Percentiles rank a stretch among this genome's conserved stretches.
Evolutionary conservation across 1,139 yeast species (phyloP).

Genomic region (Komagataea norvegica): DNA sequence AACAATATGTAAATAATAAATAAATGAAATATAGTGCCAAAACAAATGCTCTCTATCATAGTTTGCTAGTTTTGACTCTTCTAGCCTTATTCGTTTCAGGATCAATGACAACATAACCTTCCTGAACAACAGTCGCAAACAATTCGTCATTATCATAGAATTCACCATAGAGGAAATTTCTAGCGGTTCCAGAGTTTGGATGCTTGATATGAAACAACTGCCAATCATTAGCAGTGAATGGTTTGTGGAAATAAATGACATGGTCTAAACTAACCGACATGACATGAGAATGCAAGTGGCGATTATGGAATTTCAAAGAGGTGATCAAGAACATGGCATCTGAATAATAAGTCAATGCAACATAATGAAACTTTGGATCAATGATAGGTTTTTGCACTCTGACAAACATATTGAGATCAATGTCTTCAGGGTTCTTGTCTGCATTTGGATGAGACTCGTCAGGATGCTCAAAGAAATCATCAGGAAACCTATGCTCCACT

Average conservation of each 20-base stretch:
- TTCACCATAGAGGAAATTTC: slow-evolving; percentile 58
- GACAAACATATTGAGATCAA: slow-evolving; percentile 41
- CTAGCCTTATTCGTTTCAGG: slow-evolving; percentile 11
- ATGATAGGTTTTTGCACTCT: slow-evolving; percentile 29
- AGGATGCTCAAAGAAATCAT: slow-evolving; percentile 32
- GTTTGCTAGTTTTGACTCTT: slow-evolving; percentile 1
- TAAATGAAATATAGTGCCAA: neutral
- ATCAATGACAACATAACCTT: slow-evolving; percentile 43
- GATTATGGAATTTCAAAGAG: slow-evolving; percentile 39
- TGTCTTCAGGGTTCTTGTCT: slow-evolving; percentile 30
- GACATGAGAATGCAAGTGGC: slow-evolving; percentile 37
- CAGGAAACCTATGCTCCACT: slow-evolving; percentile 41
- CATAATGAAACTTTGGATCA: slow-evolving; percentile 42
- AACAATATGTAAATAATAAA: neutral
- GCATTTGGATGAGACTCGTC: slow-evolving; percentile 17
- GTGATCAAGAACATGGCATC: slow-evolving; percentile 56
- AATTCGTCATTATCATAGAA: slow-evolving; percentile 54
- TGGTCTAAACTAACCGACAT: slow-evolving; percentile 65
- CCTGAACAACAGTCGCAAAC: slow-evolving; percentile 64
- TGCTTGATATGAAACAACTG: slow-evolving; percentile 46
- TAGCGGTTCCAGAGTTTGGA: slow-evolving; percentile 47
- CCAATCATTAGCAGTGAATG: slow-evolving; percentile 51
- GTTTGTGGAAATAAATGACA: slow-evolving; percentile 60
- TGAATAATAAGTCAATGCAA: slow-evolving; percentile 58
- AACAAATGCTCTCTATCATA: neutral